Evolutionary conservation across 805 yeast genomes (phyloP).

Genomic region (Ogataea minuta): DNA sequence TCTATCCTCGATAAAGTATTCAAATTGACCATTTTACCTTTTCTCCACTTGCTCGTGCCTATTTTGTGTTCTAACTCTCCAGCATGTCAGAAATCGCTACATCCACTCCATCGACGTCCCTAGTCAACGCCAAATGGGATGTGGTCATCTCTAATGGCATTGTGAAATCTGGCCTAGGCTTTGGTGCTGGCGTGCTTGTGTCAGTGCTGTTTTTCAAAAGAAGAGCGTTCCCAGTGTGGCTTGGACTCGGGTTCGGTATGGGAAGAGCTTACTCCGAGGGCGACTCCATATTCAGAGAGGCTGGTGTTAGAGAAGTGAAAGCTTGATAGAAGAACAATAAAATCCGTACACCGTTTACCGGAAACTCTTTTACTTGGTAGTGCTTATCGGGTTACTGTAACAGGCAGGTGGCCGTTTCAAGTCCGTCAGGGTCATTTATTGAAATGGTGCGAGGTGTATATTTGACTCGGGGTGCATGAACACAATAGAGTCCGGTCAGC

Average conservation of each 20-base stretch:
- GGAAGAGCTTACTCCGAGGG: conserved; percentile 99
- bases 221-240: conserved; percentile 96
- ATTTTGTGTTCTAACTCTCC: neutral
- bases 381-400: too few relatives aligned
- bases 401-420: neutral
- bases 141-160: conserved; percentile 90
- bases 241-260: conserved; percentile 94
- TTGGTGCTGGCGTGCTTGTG: conserved; percentile 93
- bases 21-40: neutral
- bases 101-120: conserved; percentile 26
- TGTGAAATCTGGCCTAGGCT: conserved; percentile 93
- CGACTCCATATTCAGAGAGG: conserved; percentile 89
- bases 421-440: neutral
- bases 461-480: conserved; percentile 16
- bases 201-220: conserved; percentile 88
- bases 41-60: neutral
- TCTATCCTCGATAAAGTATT: too few relatives aligned
- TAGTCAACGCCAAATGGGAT: conserved; percentile 66
- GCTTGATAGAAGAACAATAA: conserved; percentile 40
- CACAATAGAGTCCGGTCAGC: conserved; percentile 14
- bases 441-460: conserved; percentile 11
- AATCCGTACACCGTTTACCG: conserved; percentile 7
- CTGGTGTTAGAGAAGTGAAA: conserved; percentile 72
- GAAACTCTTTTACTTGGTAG: too few relatives aligned
- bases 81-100: conserved; percentile 26